phyloP scores from a whole-genome alignment of 164 flowering plant genomes.

The Stephania japonica region DNA sequence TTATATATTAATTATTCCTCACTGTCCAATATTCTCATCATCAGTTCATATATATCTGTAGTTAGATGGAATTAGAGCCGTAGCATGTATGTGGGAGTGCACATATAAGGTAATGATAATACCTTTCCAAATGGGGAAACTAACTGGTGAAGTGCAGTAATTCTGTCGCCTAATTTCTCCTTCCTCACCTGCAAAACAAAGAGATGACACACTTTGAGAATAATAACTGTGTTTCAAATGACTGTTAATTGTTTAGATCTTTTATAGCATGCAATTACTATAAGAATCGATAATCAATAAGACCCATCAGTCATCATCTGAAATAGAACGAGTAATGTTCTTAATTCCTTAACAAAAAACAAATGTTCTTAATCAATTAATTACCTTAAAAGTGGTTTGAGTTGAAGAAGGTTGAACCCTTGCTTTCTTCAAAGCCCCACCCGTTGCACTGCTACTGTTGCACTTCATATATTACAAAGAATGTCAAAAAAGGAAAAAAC shows the following conservation, averaged over 20 bases:
- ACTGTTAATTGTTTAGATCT: background rate
- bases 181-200: slow-evolving; percentile 34
- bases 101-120: background rate
- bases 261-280: background rate
- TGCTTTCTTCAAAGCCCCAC: slow-evolving; percentile 75
- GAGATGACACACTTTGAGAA: too few relatives aligned
- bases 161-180: slow-evolving; percentile 47
- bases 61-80: too few relatives aligned
- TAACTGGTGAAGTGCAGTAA: slow-evolving; percentile 45
- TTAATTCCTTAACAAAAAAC: too few relatives aligned
- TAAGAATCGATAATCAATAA: background rate
- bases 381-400: slow-evolving; percentile 65
- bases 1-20: too few relatives aligned
- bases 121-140: slow-evolving; percentile 56
- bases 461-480: slow-evolving; percentile 28
- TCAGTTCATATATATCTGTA: too few relatives aligned
- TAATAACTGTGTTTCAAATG: background rate
- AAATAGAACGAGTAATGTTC: background rate
- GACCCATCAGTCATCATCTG: background rate
- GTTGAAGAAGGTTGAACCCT: slow-evolving; percentile 64
- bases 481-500: background rate
- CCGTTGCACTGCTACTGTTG: slow-evolving; percentile 53
- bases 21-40: too few relatives aligned
- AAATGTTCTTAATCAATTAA: too few relatives aligned
- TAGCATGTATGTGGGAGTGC: too few relatives aligned